Evolutionary conservation across 352 stramenopile genomes (phyloP).

Genomic region (Phytophthora lateralis): DNA sequence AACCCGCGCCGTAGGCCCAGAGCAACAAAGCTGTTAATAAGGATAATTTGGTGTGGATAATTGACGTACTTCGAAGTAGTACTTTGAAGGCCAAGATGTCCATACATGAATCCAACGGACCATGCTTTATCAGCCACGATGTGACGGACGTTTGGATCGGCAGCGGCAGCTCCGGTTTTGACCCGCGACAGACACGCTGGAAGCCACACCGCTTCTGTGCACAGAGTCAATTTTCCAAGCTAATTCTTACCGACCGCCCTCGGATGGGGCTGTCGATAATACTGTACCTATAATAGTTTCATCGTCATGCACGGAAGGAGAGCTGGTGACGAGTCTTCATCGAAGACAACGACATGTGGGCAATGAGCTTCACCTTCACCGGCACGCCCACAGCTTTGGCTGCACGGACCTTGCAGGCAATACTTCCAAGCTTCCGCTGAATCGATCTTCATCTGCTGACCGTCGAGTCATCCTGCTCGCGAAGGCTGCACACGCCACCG

Average conservation of each 20-base stretch:
- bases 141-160: constrained; percentile 2
- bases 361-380: too few species aligned
- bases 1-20: constrained; percentile 6
- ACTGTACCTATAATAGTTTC: background rate
- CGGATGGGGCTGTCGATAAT: too few species aligned
- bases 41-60: constrained; percentile 26
- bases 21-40: constrained; percentile 36
- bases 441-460: too few species aligned
- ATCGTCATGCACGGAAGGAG: background rate
- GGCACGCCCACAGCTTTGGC: too few species aligned
- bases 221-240: background rate
- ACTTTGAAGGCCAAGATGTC: constrained; percentile 14
- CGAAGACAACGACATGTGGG: too few species aligned
- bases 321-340: too few species aligned
- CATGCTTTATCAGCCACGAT: constrained; percentile 11
- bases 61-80: constrained; percentile 18
- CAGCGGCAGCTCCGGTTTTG: background rate
- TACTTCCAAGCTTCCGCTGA: background rate
- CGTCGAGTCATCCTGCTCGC: too few species aligned
- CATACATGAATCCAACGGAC: background rate
- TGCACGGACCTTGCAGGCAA: background rate
- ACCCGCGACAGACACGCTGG: background rate
- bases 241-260: background rate
- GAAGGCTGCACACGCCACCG: constrained; percentile 93
- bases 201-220: constrained; percentile 6